These are phyloP conservation scores for Lolium multiflorum DNA, from an alignment of 176 grass and related monocot genomes.

Conservation along the genomic window DNA sequence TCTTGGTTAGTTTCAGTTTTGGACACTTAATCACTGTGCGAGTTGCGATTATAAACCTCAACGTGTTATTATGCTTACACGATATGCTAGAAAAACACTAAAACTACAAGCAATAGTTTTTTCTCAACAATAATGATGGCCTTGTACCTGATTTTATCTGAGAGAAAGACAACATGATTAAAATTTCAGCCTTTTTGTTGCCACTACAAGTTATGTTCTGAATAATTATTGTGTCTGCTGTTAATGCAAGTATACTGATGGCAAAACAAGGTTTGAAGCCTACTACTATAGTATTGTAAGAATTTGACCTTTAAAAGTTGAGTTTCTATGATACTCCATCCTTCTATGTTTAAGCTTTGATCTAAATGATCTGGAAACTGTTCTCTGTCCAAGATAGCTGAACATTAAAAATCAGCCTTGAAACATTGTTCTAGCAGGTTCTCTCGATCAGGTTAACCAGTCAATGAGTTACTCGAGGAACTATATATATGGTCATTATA, in stretches of 20 bases:
- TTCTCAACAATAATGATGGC: conserved; percentile 28
- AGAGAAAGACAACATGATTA: conserved; percentile 15
- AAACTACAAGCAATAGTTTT: not conserved
- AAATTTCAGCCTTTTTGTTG: conserved; percentile 18
- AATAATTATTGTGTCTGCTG: not conserved
- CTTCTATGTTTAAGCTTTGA: not conserved
- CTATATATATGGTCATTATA: not conserved
- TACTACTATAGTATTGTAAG: not conserved
- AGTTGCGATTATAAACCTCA: not conserved
- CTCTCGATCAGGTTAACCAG: not conserved
- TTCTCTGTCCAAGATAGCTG: not conserved
- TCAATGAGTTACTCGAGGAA: not conserved
- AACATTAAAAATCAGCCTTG: not conserved
- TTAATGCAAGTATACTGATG: conserved; percentile 16
- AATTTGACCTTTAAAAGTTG: not conserved
- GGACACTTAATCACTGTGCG: not conserved
- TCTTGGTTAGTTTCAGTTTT: not conserved
- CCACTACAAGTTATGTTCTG: conserved; percentile 20
- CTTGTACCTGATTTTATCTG: conserved; percentile 10
- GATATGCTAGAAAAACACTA: not conserved
- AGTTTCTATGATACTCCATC: not conserved
- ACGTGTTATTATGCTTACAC: not conserved
- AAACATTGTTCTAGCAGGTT: conserved; percentile 5
- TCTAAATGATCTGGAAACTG: not conserved
- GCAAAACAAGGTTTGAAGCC: conserved; percentile 18